Base-by-base conservation (phyloP, 2,329 filamentous ascomycete species). In the Phialophora macrospora region DNA sequence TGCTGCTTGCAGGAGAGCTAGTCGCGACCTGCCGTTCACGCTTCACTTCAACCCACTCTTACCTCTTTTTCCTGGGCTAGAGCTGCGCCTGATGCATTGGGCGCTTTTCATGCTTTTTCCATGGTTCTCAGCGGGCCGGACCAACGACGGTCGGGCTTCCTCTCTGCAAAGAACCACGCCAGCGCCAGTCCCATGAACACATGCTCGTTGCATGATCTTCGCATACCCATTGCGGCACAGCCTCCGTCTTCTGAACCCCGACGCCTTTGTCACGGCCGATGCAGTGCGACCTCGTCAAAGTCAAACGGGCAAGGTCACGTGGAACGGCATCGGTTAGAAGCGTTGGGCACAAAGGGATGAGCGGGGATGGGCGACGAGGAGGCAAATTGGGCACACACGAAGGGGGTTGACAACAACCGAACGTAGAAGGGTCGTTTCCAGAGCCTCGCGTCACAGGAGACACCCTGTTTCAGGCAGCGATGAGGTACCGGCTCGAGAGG, bases 151-250 rank as follows among this genome's bases (percentile, higher is more conserved):
- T 55, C 11, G 46, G 30, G 22, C 58, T 54, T 52, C 55, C 60
- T 62, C 32, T 52, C 49, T 52, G 55, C 60, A 52, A 62, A 52
- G 30, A 51, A 60, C 14, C 51, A 55, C 52, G 55, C 62, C 58
- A 61, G 52, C 49, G 54, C 63, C 67, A 67, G 57, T 67, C 61
- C 38, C 52, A 52, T 52, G 65, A 69, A 69, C 67, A 69, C 67
- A 69, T 67, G 67, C 65, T 65, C 60, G 62, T 28, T 62, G 57
- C 56, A 59, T 34, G 32, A 2, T 11, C 24, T 54, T 24, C 41
- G 38, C n/a, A 22, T 34, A 60, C 55, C 24, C n/a, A 62, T 44
- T 67, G 34, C 46, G 58, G 58, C 56, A 46, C 44, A 11, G 46
- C 26, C 30, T 44, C 26, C 54, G 52, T 41, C 51, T 63, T 26